Percentiles rank a stretch among this genome's conserved stretches.
These are phyloP conservation scores for Melanomma pulvis-pyrius DNA, from an alignment of 495 filamentous ascomycete species.

Conservation along the genomic window DNA sequence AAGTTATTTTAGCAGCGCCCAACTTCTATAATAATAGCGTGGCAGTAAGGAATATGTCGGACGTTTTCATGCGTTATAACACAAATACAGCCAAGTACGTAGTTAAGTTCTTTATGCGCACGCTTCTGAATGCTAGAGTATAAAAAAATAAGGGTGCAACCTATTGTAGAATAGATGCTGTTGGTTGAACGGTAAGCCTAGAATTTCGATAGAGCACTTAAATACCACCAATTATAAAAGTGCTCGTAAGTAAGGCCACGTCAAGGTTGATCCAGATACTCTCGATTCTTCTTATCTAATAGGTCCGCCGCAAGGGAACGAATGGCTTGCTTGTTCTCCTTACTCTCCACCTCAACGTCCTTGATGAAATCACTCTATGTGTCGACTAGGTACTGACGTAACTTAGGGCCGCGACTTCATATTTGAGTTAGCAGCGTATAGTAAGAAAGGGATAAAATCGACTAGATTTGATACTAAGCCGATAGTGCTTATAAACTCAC, in stretches of 20 bases:
- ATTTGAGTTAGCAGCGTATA: not conserved
- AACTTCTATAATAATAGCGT: constrained; percentile 38
- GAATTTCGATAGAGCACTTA: not conserved
- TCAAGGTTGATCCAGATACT: not conserved
- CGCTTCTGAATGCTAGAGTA: constrained; percentile 40
- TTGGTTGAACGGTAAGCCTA: not conserved
- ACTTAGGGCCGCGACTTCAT: not conserved
- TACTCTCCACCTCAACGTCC: not conserved
- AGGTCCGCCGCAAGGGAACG: not conserved
- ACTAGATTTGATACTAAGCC: constrained; percentile 6
- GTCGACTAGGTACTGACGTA: not conserved
- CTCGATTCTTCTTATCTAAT: not conserved
- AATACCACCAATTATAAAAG: constrained; percentile 6
- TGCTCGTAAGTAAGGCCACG: not conserved
- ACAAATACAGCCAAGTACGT: constrained; percentile 35
- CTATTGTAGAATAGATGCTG: constrained; percentile 6
- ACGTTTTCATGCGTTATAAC: constrained; percentile 39
- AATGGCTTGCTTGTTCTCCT: not conserved
- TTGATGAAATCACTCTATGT: constrained; percentile 10
- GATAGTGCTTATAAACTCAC: constrained; percentile 5
- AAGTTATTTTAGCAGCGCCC: not conserved
- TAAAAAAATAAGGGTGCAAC: not conserved
- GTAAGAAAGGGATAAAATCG: not conserved
- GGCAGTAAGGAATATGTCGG: constrained; percentile 39
- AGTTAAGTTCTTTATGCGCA: constrained; percentile 41